Base-by-base conservation (phyloP, 2,329 filamentous ascomycete species). In the Aureobasidium sp. region DNA sequence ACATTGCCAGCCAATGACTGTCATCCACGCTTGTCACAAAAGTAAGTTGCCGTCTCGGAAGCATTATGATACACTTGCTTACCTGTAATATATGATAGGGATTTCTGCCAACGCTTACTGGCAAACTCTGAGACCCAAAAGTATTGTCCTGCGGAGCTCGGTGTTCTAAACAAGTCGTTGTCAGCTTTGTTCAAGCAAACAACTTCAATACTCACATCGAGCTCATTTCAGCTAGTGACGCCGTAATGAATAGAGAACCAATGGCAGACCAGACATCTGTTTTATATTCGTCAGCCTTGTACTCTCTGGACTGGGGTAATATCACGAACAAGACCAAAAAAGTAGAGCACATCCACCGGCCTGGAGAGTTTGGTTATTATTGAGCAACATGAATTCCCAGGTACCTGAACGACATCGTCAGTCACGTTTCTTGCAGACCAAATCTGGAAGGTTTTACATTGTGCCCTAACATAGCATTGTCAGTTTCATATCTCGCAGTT, bases 371-470 rank as follows among this genome's bases (percentile, higher is more conserved):
- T 68, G 67, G 7, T 62, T 67, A 32, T 69, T 70, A 6, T 65
- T 75, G 21, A 21, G 21, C 21, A 21, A 21, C 21, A 21, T 21
- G 21, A 21, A 21, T 21, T 21, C 21, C 21, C 21, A 21, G 21
- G 21, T 21, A 21, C 21, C 21, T 21, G 21, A 21, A 21, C 21
- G 65, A 44, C 49, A 25, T 10, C 27, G 4, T 29, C 15, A 3
- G 15, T 59, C 13, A 59, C 44, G 6, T 3, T 32, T 4, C 21
- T 34, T 5, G 15, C 13, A 10, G 3, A 3, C 3, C 15, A 32
- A 10, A 25, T 21, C 25, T 16, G 9, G 21, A 25, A 21, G 2
- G 9, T 83, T 0, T 80, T 81, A 44, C 76, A 77, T 67, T 81
- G 76, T 37, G 79, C 74, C 10, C 78, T 77, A n/a, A 77, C 77